Evolutionary conservation across 352 stramenopile genomes (phyloP), one percentile per base, ranked within the genome.

Genomic region (Globisporangium takayamanum): DNA sequence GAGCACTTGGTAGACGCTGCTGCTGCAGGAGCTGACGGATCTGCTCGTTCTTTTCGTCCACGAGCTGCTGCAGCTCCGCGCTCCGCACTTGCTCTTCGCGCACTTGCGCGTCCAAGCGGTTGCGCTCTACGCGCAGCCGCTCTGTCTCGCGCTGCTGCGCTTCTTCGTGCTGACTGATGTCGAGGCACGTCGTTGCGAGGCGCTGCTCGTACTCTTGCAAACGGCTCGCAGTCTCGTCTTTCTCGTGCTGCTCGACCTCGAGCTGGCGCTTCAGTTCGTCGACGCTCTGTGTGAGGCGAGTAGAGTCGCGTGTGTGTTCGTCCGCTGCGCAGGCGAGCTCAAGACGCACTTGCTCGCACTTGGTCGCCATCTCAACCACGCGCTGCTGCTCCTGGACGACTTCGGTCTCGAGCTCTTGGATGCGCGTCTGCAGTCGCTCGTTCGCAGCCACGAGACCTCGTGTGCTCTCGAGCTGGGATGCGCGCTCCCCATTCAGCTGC

Each of bases 191-290:
- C 37, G 68, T 89, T 2, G 70, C 79, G 45, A 94, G 86, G 0
- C 75, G 70, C 18, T 64, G 60, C 50, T 92, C 84, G 48, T 94
- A 92, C 46, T 92, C 80, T 51, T 89, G 75, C 6, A 92, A 63
- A 2, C 76, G 73, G 36, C 70, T 78, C 0, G 81, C 82, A 4
- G 78, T 88, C 12, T 94, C 82, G 52, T 88, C 75, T 3, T 78
- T 70, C 51, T 89, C 72, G 0, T 41, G 62, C 50, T 88, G 73
- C 50, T 87, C 76, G 3, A 76, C 62, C 45, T 68, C 53, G 5
- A 89, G 68, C n/a, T 71, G 59, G 6, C 41, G 36, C 30, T 69
- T 64, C 25, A 86, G 54, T 5, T 63, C 61, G 12, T 55, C 22
- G 14, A 91, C 53, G 14, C 73, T 59, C 41, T 64, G 52, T 39